Conservation (phyloP, 2,329 filamentous ascomycete genomes). For the Fusarium sublunatum region DNA sequence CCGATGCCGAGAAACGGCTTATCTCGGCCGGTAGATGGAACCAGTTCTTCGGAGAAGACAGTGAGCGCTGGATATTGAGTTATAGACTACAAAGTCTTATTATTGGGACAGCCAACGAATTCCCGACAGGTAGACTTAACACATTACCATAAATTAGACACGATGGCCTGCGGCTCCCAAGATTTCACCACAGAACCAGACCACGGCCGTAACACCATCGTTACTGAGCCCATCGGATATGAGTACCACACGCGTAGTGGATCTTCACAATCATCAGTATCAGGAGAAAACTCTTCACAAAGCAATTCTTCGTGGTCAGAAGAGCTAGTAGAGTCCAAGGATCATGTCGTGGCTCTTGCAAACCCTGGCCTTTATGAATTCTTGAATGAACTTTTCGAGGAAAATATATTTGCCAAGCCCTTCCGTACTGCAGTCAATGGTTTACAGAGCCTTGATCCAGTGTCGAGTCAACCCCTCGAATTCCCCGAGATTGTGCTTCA, state of each 20-base stretch:
- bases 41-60: neutral
- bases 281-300: neutral
- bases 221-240: neutral
- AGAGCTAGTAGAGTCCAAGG: neutral
- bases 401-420: slow-evolving; percentile 10
- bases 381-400: slow-evolving; percentile 2
- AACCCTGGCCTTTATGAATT: neutral
- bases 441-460: neutral
- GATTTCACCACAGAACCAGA: neutral
- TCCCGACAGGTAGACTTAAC: no score
- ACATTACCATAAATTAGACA: neutral
- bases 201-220: no score
- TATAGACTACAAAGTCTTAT: no score
- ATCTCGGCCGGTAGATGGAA: neutral
- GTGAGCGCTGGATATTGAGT: no score
- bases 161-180: neutral
- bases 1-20: neutral
- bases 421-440: neutral
- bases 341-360: neutral
- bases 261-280: neutral
- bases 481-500: slow-evolving; percentile 52
- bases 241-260: neutral
- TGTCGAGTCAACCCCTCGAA: neutral
- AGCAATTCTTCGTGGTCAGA: neutral
- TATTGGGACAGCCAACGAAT: no score